phyloP scores from a whole-genome alignment of 1,284 basidiomycete genomes.

The Malassezia japonica region DNA sequence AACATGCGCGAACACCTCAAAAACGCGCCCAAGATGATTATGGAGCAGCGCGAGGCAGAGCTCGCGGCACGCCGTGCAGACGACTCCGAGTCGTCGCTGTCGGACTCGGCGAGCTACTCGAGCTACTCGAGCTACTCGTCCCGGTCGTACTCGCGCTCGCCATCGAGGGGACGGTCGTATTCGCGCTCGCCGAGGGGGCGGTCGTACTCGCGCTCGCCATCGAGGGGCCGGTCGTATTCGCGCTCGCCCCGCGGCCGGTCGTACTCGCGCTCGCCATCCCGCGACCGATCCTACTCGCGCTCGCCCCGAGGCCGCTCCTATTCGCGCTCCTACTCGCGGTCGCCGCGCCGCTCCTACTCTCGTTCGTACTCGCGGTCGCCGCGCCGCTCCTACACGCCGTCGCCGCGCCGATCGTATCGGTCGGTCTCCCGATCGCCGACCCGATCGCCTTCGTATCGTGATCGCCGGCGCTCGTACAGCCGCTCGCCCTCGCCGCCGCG shows the following conservation, averaged over 20 bases:
- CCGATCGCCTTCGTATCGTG: neutral
- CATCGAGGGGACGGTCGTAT: conserved; percentile 14
- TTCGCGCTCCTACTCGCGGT: conserved; percentile 13
- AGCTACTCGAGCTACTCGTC: conserved; percentile 3
- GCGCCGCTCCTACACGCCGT: conserved; percentile 13
- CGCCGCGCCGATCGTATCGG: neutral
- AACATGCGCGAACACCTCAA: conserved; percentile 92
- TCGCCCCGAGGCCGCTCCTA: conserved; percentile 12
- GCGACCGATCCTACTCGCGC: conserved; percentile 2
- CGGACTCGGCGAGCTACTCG: conserved; percentile 20
- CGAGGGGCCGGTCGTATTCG: conserved; percentile 16
- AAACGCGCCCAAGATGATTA: conserved; percentile 80
- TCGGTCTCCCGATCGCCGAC: conserved; percentile 2
- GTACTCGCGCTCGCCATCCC: conserved; percentile 8
- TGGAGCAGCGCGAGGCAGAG: conserved; percentile 69
- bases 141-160: conserved; percentile 16
- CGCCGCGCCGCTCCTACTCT: conserved; percentile 18
- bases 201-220: conserved; percentile 17
- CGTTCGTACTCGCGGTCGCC: conserved; percentile 15
- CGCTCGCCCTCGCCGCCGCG: neutral
- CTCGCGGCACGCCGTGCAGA: conserved; percentile 41
- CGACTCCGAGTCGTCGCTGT: conserved; percentile 19
- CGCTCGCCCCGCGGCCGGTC: conserved; percentile 8
- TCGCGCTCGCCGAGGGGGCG: conserved; percentile 4
- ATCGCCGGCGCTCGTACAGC: conserved; percentile 15